phyloP scores from a whole-genome alignment of 139 green algal species.

The Tetraselmis striata region DNA sequence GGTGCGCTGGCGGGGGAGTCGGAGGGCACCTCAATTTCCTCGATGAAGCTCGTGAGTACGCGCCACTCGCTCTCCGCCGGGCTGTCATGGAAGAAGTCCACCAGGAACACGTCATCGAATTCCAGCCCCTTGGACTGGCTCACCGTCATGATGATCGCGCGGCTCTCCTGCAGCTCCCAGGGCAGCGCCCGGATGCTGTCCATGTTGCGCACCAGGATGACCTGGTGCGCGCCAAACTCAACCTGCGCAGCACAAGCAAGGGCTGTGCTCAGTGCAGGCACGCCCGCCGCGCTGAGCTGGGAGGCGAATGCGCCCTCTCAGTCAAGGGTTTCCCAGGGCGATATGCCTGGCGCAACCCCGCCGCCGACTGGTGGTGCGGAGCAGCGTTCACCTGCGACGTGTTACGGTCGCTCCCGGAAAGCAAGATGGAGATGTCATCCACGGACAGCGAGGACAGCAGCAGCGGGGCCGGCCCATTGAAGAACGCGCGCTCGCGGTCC shows the following conservation, averaged over 20 bases:
- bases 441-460: constrained; percentile 38
- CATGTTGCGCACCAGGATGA: constrained; percentile 55
- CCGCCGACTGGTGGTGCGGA: too few relatives aligned
- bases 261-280: too few relatives aligned
- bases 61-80: constrained; percentile 53
- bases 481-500: constrained; percentile 50
- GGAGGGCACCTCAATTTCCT: constrained; percentile 30
- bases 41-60: constrained; percentile 44
- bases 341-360: too few relatives aligned
- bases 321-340: too few relatives aligned
- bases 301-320: too few relatives aligned
- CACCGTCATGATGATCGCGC: constrained; percentile 63
- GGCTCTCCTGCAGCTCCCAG: constrained; percentile 32
- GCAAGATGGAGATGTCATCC: constrained; percentile 51
- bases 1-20: too few relatives aligned
- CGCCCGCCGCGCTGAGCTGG: too few relatives aligned
- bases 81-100: constrained; percentile 65
- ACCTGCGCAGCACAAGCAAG: constrained; percentile 39
- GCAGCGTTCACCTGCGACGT: constrained; percentile 35
- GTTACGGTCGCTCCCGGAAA: constrained; percentile 33
- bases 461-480: constrained; percentile 50
- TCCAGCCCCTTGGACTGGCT: constrained; percentile 64
- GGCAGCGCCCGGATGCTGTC: constrained; percentile 37
- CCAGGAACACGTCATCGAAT: constrained; percentile 62
- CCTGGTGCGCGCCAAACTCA: constrained; percentile 75